Conservation (phyloP, 2,329 filamentous ascomycete species). For the Cladosporium sp. region DNA sequence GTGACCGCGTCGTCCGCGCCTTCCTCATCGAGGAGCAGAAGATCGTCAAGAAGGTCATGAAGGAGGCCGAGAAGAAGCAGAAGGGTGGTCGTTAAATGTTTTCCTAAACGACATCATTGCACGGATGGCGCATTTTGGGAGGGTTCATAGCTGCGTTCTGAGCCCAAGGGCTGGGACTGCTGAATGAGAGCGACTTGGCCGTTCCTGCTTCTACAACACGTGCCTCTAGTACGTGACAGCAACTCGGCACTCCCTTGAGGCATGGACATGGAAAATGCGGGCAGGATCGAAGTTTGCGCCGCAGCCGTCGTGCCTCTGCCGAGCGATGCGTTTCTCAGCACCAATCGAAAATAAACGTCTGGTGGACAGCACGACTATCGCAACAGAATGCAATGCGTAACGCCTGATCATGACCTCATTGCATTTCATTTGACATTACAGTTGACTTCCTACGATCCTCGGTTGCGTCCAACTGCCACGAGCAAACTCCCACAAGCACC, state of each 20-base stretch:
- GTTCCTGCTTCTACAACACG: constrained; percentile 11
- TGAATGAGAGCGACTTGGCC: constrained; percentile 13
- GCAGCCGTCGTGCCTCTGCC: background rate
- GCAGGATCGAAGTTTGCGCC: background rate
- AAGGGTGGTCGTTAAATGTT: constrained; percentile 25
- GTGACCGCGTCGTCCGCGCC: constrained; percentile 93
- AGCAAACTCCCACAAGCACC: too few species aligned
- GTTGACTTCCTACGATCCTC: background rate
- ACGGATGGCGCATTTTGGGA: constrained; percentile 13
- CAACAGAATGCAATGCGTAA: constrained; percentile 1
- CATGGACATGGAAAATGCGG: background rate
- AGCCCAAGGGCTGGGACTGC: constrained; percentile 13
- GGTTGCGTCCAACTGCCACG: too few species aligned
- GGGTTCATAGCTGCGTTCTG: constrained; percentile 14
- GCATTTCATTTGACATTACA: constrained; percentile 1
- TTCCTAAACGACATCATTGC: constrained; percentile 8
- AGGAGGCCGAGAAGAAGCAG: constrained; percentile 83
- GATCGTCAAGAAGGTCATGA: constrained; percentile 99
- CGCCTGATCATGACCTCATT: constrained; percentile 3
- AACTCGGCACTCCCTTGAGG: background rate
- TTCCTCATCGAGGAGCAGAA: constrained; percentile 99
- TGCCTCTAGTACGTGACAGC: constrained; percentile 3
- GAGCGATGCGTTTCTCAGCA: background rate
- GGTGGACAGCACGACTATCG: constrained; percentile 2
- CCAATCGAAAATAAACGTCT: background rate